Evolutionary conservation across 1,284 basidiomycete genomes (phyloP).

Genomic region (Papiliotrema nemorosa): DNA sequence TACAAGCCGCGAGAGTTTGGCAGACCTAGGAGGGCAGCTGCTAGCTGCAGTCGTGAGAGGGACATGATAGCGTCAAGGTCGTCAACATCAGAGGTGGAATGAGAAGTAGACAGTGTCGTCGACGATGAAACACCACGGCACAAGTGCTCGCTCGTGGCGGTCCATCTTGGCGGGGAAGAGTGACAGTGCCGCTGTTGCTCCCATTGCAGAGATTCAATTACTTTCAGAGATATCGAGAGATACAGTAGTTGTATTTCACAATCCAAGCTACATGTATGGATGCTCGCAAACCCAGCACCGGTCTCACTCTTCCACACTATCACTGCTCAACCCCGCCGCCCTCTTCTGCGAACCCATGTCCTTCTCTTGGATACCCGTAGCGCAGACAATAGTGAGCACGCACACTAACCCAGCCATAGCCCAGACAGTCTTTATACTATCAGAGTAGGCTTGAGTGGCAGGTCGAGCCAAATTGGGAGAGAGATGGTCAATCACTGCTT

Average conservation of each 20-base stretch:
- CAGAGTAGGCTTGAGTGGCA: slow-evolving; percentile 42
- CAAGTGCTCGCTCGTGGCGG: no score
- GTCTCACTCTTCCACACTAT: neutral
- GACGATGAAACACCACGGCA: no score
- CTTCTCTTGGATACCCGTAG: slow-evolving; percentile 32
- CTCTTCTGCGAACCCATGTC: slow-evolving; percentile 2
- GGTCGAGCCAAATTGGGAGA: slow-evolving; percentile 15
- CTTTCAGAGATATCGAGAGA: no score
- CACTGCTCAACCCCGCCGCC: neutral
- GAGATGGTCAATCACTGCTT: slow-evolving; percentile 38
- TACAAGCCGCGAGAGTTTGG: slow-evolving; percentile 2
- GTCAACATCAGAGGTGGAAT: neutral
- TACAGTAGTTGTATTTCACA: no score
- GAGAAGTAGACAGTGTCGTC: no score
- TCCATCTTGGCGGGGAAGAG: no score
- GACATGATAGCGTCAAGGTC: no score
- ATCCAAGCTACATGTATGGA: no score
- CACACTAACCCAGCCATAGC: slow-evolving; percentile 22
- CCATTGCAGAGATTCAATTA: no score
- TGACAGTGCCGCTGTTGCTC: no score
- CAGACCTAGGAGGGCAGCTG: slow-evolving; percentile 18
- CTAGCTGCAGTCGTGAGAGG: slow-evolving; percentile 28
- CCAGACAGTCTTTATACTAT: slow-evolving; percentile 32
- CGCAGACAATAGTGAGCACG: slow-evolving; percentile 26
- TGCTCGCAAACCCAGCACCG: no score